Evolutionary conservation across 2,329 filamentous ascomycete genomes (phyloP).

Genomic region (Nemania sp.): DNA sequence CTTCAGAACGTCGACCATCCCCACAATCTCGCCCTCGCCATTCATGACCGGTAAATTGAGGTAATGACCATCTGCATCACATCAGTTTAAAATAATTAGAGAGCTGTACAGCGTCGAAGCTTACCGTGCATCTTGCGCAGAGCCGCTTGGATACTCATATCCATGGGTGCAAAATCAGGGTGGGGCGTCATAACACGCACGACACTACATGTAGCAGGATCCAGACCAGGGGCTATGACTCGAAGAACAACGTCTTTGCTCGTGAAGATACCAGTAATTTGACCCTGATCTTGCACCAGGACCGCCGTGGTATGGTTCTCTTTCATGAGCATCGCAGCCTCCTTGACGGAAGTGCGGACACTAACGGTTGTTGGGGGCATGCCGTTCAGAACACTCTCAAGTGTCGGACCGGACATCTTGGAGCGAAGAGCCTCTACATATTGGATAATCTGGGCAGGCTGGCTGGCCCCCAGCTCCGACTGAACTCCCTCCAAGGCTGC

Average conservation of each 20-base stretch:
- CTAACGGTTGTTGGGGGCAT: constrained; percentile 92
- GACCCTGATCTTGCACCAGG: constrained; percentile 92
- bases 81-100: constrained; percentile 21
- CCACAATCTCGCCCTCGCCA: constrained; percentile 93
- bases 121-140: constrained; percentile 98
- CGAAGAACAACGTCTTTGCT: constrained; percentile 98
- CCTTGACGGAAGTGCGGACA: constrained; percentile 93
- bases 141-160: constrained; percentile 98
- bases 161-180: constrained; percentile 96
- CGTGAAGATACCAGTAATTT: constrained; percentile 98
- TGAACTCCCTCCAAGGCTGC: constrained; percentile 97
- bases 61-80: constrained; percentile 83
- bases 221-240: constrained; percentile 94
- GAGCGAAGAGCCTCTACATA: constrained; percentile 93
- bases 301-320: constrained; percentile 98
- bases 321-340: constrained; percentile 95
- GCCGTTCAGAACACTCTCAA: constrained; percentile 92
- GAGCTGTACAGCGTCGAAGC: constrained; percentile 40
- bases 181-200: constrained; percentile 99
- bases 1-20: constrained; percentile 99
- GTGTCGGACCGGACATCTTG: constrained; percentile 97
- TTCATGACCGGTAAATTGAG: constrained; percentile 99
- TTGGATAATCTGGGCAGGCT: constrained; percentile 98
- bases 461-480: constrained; percentile 91
- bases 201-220: constrained; percentile 93